A percentile compares a stretch with the other conserved stretches of the same genome.
Evolutionary conservation across 352 stramenopile genomes (phyloP).

Genomic region (Phytophthora ramorum): DNA sequence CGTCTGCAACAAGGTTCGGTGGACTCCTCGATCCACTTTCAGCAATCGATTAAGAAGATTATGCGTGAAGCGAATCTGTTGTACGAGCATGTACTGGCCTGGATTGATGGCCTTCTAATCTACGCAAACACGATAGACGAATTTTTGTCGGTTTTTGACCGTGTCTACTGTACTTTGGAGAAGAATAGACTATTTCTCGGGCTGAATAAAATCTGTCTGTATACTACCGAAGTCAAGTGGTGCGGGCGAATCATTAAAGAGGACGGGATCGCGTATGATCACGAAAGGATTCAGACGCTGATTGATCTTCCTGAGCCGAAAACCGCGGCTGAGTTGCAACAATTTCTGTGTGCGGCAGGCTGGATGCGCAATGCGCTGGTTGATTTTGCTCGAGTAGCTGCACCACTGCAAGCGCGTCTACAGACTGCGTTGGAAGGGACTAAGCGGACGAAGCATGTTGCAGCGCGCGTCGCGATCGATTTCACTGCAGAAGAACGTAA

Average conservation of each 20-base stretch:
- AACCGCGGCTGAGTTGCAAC: neutral
- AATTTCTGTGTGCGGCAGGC: constrained; percentile 9
- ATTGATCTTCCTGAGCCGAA: constrained; percentile 2
- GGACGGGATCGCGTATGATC: constrained; percentile 6
- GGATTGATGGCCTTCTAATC: too few relatives aligned
- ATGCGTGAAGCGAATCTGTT: too few relatives aligned
- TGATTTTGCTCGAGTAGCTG: constrained; percentile 11
- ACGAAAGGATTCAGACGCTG: constrained; percentile 6
- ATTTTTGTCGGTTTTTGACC: constrained; percentile 11
- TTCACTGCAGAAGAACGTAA: neutral
- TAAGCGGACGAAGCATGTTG: constrained; percentile 3
- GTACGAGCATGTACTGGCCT: too few relatives aligned
- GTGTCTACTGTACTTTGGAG: constrained; percentile 4
- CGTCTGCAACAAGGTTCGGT: neutral
- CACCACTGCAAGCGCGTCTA: constrained; percentile 2
- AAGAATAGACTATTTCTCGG: constrained; percentile 3
- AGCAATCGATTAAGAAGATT: too few relatives aligned
- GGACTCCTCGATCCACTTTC: too few relatives aligned
- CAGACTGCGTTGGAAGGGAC: neutral
- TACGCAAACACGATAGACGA: constrained; percentile 6
- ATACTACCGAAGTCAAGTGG: neutral
- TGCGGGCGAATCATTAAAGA: constrained; percentile 7
- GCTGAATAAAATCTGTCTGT: constrained; percentile 11
- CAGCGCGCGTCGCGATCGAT: neutral
- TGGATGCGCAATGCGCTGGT: constrained; percentile 12